Conservation (phyloP, 352 stramenopile species). For the Thalassiosira gravida region DNA sequence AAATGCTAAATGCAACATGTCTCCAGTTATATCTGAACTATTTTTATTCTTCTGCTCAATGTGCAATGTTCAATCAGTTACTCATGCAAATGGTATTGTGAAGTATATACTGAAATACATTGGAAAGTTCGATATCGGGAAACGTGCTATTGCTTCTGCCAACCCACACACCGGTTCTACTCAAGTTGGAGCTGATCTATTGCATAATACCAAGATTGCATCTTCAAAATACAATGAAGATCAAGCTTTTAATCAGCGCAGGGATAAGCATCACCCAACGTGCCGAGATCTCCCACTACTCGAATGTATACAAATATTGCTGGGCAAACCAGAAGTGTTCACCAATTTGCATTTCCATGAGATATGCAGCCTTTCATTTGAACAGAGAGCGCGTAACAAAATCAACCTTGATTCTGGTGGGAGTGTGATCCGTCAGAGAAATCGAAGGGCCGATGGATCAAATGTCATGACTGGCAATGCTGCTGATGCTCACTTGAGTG, state of each 20-base stretch:
- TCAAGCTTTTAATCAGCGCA: not conserved
- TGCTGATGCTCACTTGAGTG: slow-evolving; percentile 8
- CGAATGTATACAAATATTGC: not conserved
- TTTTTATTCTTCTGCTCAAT: slow-evolving; percentile 28
- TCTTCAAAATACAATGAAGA: slow-evolving; percentile 17
- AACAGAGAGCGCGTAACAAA: not conserved
- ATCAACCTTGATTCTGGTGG: slow-evolving; percentile 15
- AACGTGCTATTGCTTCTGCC: not conserved
- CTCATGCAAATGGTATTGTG: slow-evolving; percentile 3
- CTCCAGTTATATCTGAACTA: not conserved
- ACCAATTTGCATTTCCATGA: slow-evolving; percentile 17
- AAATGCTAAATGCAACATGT: slow-evolving; percentile 33
- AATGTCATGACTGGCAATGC: not conserved
- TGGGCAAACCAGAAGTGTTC: not conserved
- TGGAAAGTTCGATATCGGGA: slow-evolving; percentile 32
- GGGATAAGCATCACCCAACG: not conserved
- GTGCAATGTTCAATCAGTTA: slow-evolving; percentile 20
- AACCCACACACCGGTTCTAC: slow-evolving; percentile 20
- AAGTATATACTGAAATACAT: slow-evolving; percentile 47
- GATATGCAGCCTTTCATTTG: slow-evolving; percentile 7
- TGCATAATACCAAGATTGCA: slow-evolving; percentile 46
- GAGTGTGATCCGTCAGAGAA: not conserved
- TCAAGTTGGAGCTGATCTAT: slow-evolving; percentile 16
- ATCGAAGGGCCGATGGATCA: not conserved
- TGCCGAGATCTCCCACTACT: not conserved